phyloP scores from a whole-genome alignment of 805 yeast genomes.

The Metschnikowia rubicola region DNA sequence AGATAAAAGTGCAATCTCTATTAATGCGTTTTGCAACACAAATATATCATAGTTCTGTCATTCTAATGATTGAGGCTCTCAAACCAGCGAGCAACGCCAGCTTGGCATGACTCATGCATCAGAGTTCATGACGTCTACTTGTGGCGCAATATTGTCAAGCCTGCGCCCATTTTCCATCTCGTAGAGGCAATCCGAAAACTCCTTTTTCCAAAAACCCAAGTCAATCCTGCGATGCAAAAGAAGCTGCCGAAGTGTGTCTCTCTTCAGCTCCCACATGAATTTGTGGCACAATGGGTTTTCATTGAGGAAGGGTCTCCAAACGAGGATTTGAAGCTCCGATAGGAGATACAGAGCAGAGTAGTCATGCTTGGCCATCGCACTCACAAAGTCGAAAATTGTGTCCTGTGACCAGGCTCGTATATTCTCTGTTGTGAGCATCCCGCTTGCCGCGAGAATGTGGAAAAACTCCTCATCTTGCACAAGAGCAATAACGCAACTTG shows the following conservation, averaged over 20 bases:
- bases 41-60: too few species aligned
- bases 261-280: constrained; percentile 2
- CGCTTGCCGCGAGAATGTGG: neutral
- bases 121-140: constrained; percentile 2
- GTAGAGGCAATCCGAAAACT: neutral
- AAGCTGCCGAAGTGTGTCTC: constrained; percentile 1
- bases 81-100: too few species aligned
- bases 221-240: constrained; percentile 1
- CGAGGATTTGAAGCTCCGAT: neutral
- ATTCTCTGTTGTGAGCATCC: neutral
- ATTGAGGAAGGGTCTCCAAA: constrained; percentile 1
- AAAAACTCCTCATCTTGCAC: constrained; percentile 8
- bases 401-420: constrained; percentile 1
- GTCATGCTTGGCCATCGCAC: neutral
- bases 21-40: too few species aligned
- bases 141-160: constrained; percentile 2
- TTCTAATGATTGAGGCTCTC: too few species aligned
- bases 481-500: neutral
- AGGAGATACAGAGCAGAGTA: constrained; percentile 7
- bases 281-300: neutral
- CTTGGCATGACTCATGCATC: too few species aligned
- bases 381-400: neutral
- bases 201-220: constrained; percentile 10
- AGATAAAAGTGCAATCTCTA: too few species aligned
- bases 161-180: constrained; percentile 8